Conservation (phyloP, 1,284 basidiomycete genomes). For the Tilletia setariae region DNA sequence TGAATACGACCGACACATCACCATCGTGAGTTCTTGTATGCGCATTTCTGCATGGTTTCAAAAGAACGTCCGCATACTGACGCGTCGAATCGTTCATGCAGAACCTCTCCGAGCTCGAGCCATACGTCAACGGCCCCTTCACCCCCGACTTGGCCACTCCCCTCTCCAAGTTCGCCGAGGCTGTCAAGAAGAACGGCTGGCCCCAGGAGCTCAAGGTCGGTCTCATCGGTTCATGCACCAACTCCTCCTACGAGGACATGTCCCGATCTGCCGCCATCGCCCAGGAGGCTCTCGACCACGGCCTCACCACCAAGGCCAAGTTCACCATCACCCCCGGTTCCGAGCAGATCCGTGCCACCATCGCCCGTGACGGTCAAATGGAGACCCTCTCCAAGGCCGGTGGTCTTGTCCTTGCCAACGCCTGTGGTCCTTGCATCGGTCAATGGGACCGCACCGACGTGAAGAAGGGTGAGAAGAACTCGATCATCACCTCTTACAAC, state of each 20-base stretch:
- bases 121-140: slow-evolving; percentile 93
- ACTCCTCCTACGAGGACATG: slow-evolving; percentile 99
- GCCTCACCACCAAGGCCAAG: slow-evolving; percentile 82
- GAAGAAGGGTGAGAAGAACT: slow-evolving; percentile 91
- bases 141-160: slow-evolving; percentile 63
- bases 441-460: slow-evolving; percentile 98
- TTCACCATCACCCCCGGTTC: slow-evolving; percentile 98
- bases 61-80: slow-evolving; percentile 8
- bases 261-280: slow-evolving; percentile 92
- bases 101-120: slow-evolving; percentile 92
- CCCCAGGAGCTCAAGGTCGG: slow-evolving; percentile 93
- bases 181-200: slow-evolving; percentile 94
- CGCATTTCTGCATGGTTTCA: slow-evolving; percentile 62
- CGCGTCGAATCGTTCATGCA: slow-evolving; percentile 59
- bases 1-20: slow-evolving; percentile 91
- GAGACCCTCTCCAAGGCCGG: slow-evolving; percentile 80
- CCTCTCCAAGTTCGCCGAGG: slow-evolving; percentile 87
- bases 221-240: slow-evolving; percentile 98
- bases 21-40: slow-evolving; percentile 65
- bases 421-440: slow-evolving; percentile 97
- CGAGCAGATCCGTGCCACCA: slow-evolving; percentile 96
- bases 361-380: slow-evolving; percentile 92
- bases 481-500: slow-evolving; percentile 97
- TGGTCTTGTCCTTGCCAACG: slow-evolving; percentile 93
- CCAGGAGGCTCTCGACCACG: slow-evolving; percentile 78